Percentiles rank a stretch among this genome's conserved stretches.
Evolutionary conservation across 1,284 basidiomycete species (phyloP).

Genomic region (Leucocoprinus gongylophorus): DNA sequence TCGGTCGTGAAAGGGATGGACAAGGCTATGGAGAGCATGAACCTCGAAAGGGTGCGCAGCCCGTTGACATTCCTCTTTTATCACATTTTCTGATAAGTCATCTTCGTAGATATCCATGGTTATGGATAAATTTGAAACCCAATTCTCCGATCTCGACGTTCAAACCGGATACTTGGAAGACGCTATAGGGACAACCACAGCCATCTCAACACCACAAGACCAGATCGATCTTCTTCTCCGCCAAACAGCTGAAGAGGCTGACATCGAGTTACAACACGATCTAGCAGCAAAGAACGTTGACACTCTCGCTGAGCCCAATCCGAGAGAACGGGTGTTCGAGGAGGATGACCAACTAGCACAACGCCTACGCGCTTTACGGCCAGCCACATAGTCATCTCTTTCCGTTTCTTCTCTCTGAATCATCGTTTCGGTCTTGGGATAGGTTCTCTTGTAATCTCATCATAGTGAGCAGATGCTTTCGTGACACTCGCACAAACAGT

Average conservation of each 20-base stretch:
- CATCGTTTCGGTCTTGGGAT: neutral
- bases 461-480: neutral
- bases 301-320: constrained; percentile 45
- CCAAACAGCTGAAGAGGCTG: constrained; percentile 95
- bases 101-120: constrained; percentile 88
- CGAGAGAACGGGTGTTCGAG: constrained; percentile 52
- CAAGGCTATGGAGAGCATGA: constrained; percentile 99
- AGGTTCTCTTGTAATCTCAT: neutral
- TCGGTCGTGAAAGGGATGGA: constrained; percentile 98
- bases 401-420: neutral
- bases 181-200: constrained; percentile 91
- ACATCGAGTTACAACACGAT: constrained; percentile 93
- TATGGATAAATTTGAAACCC: constrained; percentile 99
- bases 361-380: constrained; percentile 73
- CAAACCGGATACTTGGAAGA: constrained; percentile 99
- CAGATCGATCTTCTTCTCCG: constrained; percentile 91
- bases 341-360: constrained; percentile 81
- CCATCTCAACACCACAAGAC: constrained; percentile 92
- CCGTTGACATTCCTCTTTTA: neutral
- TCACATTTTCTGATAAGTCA: neutral
- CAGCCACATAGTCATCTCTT: constrained; percentile 45
- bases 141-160: constrained; percentile 96
- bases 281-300: constrained; percentile 63
- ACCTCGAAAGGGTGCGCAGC: constrained; percentile 78
- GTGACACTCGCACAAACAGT: neutral